These are phyloP conservation scores for Naegleria gruberi DNA, from an alignment of 208 protist genomes.

Conservation along the genomic window DNA sequence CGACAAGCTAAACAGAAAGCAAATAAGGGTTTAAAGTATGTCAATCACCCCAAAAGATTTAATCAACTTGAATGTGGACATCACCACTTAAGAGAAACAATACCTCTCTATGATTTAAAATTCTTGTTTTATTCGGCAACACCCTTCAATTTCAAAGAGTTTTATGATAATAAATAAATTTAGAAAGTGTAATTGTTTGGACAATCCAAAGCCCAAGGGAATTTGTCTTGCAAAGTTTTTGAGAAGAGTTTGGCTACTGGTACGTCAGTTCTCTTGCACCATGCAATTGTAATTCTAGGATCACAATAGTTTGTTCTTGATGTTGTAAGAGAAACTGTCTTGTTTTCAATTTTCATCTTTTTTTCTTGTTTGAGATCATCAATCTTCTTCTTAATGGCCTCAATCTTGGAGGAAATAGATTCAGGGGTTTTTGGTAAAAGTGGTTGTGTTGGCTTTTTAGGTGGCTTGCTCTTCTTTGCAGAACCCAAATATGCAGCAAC, in stretches of 20 bases:
- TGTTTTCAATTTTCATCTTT: conserved; percentile 45
- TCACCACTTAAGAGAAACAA: not conserved
- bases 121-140: not conserved
- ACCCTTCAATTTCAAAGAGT: not conserved
- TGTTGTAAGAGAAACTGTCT: conserved; percentile 78
- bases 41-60: not conserved
- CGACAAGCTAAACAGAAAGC: not conserved
- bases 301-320: conserved; percentile 99
- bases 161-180: not conserved
- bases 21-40: not conserved
- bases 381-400: not conserved
- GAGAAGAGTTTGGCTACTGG: conserved; percentile 93
- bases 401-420: not conserved
- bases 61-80: not conserved
- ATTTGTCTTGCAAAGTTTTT: conserved; percentile 91
- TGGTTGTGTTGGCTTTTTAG: conserved; percentile 24
- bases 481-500: not conserved
- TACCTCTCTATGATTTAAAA: not conserved
- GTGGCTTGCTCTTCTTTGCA: not conserved
- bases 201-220: conserved; percentile 81
- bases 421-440: conserved; percentile 28
- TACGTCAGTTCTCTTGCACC: conserved; percentile 80
- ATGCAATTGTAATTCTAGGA: conserved; percentile 92
- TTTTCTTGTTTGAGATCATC: not conserved
- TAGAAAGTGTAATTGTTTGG: conserved; percentile 33